Evolutionary conservation across 129 eudicot genomes (phyloP).

Genomic region (Oenanthe sinensis): DNA sequence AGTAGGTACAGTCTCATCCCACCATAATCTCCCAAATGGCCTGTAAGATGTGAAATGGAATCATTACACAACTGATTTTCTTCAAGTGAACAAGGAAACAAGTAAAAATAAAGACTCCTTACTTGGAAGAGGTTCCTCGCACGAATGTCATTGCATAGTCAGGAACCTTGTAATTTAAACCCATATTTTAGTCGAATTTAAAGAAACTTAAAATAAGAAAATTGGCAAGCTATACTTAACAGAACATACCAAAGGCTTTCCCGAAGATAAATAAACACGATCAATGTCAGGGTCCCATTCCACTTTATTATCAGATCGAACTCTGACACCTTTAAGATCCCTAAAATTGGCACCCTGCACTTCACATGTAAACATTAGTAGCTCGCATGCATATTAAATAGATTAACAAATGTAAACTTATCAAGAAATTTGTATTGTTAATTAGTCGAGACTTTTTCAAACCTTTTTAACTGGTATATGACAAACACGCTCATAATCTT

Average conservation of each 20-base stretch:
- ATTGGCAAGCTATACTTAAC: background rate
- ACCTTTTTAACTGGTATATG: slow-evolving; percentile 78
- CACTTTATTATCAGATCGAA: slow-evolving; percentile 43
- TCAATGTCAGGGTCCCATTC: slow-evolving; percentile 50
- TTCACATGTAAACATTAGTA: background rate
- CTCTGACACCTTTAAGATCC: slow-evolving; percentile 55
- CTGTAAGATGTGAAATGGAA: slow-evolving; percentile 16
- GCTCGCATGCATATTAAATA: background rate
- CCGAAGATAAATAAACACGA: slow-evolving; percentile 38
- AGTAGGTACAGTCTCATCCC: slow-evolving; percentile 85
- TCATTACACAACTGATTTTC: background rate
- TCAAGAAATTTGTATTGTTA: background rate
- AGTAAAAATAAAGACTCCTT: slow-evolving; percentile 12
- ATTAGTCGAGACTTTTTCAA: background rate
- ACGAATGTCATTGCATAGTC: slow-evolving; percentile 65
- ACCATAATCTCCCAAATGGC: slow-evolving; percentile 88
- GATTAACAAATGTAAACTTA: background rate
- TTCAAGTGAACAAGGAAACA: background rate
- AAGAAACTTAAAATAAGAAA: background rate
- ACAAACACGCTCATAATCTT: slow-evolving; percentile 61
- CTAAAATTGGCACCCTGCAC: slow-evolving; percentile 73
- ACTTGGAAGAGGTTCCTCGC: slow-evolving; percentile 55
- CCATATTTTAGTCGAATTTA: background rate
- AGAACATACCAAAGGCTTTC: slow-evolving; percentile 59
- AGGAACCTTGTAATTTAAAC: slow-evolving; percentile 48